phyloP scores from a whole-genome alignment of 495 filamentous ascomycete species.

The Talaromyces stipitatus region DNA sequence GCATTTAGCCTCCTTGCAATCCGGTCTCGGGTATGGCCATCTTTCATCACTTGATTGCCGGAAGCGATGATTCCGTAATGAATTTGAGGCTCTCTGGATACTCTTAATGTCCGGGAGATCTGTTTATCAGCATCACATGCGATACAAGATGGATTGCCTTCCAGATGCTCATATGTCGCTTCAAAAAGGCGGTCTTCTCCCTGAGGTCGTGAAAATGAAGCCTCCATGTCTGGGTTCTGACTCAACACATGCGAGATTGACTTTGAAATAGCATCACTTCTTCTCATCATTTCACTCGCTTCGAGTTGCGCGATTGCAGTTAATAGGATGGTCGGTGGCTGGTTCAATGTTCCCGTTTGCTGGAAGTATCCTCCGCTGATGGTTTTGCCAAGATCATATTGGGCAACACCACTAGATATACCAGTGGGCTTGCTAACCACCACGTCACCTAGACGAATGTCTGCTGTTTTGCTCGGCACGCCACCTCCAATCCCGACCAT shows the following conservation, averaged over 20 bases:
- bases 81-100: neutral
- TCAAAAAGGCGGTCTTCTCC: too few relatives aligned
- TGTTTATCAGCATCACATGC: too few relatives aligned
- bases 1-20: conserved; percentile 2
- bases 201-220: too few relatives aligned
- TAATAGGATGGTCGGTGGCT: conserved; percentile 11
- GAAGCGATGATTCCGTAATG: conserved; percentile 21
- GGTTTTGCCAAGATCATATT: conserved; percentile 10
- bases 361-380: conserved; percentile 6
- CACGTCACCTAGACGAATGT: conserved; percentile 32
- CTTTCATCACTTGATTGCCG: conserved; percentile 14
- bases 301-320: conserved; percentile 9
- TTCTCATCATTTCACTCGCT: too few relatives aligned
- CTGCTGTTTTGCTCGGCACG: conserved; percentile 14
- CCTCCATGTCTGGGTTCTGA: too few relatives aligned
- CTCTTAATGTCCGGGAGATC: too few relatives aligned
- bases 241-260: too few relatives aligned
- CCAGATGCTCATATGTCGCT: too few relatives aligned
- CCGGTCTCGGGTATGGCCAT: conserved; percentile 8
- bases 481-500: conserved; percentile 25
- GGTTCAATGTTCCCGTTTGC: conserved; percentile 15
- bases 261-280: too few relatives aligned
- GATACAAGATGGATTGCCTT: too few relatives aligned
- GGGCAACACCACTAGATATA: conserved; percentile 16
- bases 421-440: conserved; percentile 23